These are phyloP conservation scores for Sarocladium strictum DNA, from an alignment of 2,329 filamentous ascomycete species.

Conservation along the genomic window DNA sequence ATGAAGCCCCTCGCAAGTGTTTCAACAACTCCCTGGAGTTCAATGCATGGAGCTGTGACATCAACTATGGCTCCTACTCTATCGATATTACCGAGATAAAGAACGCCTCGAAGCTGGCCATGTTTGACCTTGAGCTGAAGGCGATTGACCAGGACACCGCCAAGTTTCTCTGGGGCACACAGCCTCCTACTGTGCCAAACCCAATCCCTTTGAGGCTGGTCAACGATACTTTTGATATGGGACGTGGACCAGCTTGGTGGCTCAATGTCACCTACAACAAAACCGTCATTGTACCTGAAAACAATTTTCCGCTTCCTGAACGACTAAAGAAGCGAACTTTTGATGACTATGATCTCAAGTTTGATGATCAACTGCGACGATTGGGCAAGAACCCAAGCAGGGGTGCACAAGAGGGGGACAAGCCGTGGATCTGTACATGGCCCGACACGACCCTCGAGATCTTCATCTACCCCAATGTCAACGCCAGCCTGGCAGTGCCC, in stretches of 20 bases:
- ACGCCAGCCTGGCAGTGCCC: constrained; percentile 29
- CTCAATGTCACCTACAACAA: constrained; percentile 48
- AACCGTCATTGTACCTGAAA: constrained; percentile 46
- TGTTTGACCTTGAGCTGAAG: constrained; percentile 36
- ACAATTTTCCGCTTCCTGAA: constrained; percentile 23
- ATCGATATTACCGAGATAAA: constrained; percentile 31
- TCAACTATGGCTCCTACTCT: constrained; percentile 39
- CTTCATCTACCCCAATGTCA: constrained; percentile 51
- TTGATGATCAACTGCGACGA: constrained; percentile 19
- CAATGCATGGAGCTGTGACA: constrained; percentile 59
- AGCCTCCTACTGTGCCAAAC: constrained; percentile 38
- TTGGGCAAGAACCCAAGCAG: constrained; percentile 17
- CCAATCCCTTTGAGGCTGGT: constrained; percentile 39
- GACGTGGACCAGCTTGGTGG: constrained; percentile 50
- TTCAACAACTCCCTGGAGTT: constrained; percentile 48
- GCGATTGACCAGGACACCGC: constrained; percentile 23
- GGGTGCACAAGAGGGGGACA: constrained; percentile 39
- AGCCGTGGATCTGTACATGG: constrained; percentile 55
- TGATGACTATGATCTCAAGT: constrained; percentile 13
- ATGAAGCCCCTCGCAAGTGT: constrained; percentile 47
- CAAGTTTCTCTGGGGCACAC: constrained; percentile 47
- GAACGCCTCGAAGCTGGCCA: constrained; percentile 20
- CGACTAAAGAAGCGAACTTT: constrained; percentile 21
- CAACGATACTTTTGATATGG: constrained; percentile 41
- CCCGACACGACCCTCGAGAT: constrained; percentile 48